Base-by-base conservation (phyloP, 805 yeast species). In the Wickerhamiella azyma region DNA sequence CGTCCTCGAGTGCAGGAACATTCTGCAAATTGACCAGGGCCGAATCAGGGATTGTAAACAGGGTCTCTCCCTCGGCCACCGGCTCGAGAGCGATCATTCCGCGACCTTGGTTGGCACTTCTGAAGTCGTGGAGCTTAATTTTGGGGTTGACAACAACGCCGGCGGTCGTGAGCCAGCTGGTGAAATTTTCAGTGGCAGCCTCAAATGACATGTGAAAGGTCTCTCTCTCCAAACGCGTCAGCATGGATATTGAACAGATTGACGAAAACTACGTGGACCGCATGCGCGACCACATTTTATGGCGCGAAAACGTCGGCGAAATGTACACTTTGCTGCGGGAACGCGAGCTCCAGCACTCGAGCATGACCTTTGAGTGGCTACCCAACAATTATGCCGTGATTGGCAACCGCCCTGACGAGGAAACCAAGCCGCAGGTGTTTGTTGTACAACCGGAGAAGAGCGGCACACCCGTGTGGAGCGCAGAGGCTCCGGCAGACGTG, bases 251-350 rank as follows among this genome's bases (percentile, higher is more conserved):
- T 13, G 33, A 30, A n/a, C 33, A 30, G 33, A 13, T 30, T n/a
- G 33, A 30, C 33, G 33, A 30, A n/a, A 13, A 11, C 9, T 30
- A 30, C 16, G 33, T 36, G 45, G 45, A 42, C 29, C 9, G 39
- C 19, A 26, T 42, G n/a, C 57, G 54, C 46, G 58, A 57, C 30
- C 53, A 58, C 35, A 70, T 70, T 53, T 66, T 79, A 48, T 85
- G 95, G 95, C 85, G 84, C 60, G 83, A 84, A 56, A 74, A 89
- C 1, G 79, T 82, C 11, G 94, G 94, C 2, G 67, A 82, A 52
- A 66, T 85, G 49, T 85, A 85, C 61, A 83, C 79, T 53, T 72
- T 80, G 50, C 67, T 85, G 39, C 78, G 81, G 51, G 80, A 92
- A 3, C 73, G 72, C 41, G 76, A 81, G 8, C 65, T 78, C 21